phyloP scores from a whole-genome alignment of 495 filamentous ascomycete genomes.

The Penicillium paxilli region DNA sequence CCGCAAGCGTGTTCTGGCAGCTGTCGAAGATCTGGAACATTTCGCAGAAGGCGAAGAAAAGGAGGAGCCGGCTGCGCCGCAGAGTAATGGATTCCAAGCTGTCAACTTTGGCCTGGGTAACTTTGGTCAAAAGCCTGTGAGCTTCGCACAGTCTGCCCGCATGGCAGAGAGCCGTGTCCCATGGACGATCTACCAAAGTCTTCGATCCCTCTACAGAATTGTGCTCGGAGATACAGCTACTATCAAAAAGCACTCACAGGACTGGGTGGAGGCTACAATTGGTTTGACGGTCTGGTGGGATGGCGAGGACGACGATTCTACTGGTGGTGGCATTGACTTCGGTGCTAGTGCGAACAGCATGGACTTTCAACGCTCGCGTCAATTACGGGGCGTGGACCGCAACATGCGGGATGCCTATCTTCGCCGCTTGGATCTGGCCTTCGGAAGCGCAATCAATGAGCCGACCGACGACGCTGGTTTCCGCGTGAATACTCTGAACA shows the following conservation, averaged over 20 bases:
- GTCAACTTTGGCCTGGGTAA: conserved; percentile 55
- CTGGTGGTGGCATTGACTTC: conserved; percentile 19
- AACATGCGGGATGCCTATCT: conserved; percentile 53
- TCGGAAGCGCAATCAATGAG: conserved; percentile 48
- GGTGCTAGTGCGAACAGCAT: conserved; percentile 24
- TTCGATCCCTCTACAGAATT: conserved; percentile 73
- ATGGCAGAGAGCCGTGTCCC: conserved; percentile 81
- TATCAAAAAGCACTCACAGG: conserved; percentile 68
- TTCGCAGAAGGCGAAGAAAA: conserved; percentile 73
- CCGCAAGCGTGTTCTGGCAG: conserved; percentile 64
- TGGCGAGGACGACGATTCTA: conserved; percentile 59
- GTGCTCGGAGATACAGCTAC: conserved; percentile 68
- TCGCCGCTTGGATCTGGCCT: conserved; percentile 50
- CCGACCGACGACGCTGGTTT: conserved; percentile 51
- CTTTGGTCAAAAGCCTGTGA: conserved; percentile 30
- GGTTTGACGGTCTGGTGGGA: conserved; percentile 87
- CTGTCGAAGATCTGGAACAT: conserved; percentile 63
- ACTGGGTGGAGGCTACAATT: conserved; percentile 86
- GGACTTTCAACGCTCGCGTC: conserved; percentile 29
- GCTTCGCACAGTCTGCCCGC: conserved; percentile 62
- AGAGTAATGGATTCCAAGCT: conserved; percentile 45
- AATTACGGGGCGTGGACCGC: conserved; percentile 38
- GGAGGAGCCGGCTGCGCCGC: conserved; percentile 26
- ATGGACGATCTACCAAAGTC: conserved; percentile 79
- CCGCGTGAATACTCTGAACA: conserved; percentile 67